phyloP scores from a whole-genome alignment of 23 red algal genomes.

The Gracilariopsis chorda region DNA sequence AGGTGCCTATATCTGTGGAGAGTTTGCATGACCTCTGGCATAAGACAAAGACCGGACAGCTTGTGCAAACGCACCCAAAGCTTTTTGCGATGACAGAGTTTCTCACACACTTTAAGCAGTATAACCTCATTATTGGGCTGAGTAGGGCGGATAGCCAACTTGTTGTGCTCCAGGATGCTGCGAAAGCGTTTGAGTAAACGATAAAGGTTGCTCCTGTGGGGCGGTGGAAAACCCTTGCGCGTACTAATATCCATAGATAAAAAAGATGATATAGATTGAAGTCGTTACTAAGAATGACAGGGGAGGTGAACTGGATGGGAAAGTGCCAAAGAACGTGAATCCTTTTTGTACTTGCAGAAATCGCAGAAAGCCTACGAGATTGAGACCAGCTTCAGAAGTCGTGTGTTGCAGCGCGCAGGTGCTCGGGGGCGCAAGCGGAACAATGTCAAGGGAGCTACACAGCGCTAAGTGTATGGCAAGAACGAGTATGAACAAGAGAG shows the following conservation, averaged over 20 bases:
- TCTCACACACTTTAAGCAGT: conserved; percentile 11
- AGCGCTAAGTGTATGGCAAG: no score
- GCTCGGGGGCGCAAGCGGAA: no score
- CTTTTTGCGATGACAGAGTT: conserved; percentile 19
- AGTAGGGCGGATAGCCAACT: neutral
- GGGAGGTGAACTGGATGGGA: no score
- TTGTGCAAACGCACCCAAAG: conserved; percentile 14
- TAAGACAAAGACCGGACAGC: conserved; percentile 9
- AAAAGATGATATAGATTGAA: no score
- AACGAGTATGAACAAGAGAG: neutral
- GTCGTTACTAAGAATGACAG: no score
- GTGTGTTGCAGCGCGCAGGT: no score
- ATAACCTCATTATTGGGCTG: neutral
- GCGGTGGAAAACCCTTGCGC: conserved; percentile 9
- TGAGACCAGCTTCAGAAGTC: no score
- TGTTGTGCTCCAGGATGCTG: conserved; percentile 12
- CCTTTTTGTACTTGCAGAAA: no score
- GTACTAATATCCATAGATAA: neutral
- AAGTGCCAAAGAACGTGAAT: no score
- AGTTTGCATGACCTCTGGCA: conserved; percentile 25
- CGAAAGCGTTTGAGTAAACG: conserved; percentile 25
- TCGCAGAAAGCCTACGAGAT: no score
- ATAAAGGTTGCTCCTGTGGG: conserved; percentile 19
- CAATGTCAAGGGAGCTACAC: no score
- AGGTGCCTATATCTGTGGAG: conserved; percentile 4